A percentile compares a stretch with the other conserved stretches of the same genome.
phyloP scores from a whole-genome alignment of 208 protist genomes.

The Wallacemonas sp. region DNA sequence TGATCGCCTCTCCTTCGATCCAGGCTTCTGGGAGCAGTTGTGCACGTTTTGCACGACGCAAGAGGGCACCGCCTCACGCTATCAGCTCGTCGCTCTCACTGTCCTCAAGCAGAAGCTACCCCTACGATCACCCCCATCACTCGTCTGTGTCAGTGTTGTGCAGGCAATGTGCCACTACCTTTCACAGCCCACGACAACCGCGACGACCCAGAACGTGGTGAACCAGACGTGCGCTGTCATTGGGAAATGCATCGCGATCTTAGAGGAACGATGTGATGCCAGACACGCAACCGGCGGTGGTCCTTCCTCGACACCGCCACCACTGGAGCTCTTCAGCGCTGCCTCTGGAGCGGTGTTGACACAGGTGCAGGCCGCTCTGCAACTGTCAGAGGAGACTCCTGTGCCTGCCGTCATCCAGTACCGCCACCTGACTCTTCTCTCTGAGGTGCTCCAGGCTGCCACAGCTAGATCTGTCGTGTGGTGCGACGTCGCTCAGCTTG shows the following conservation, averaged over 20 bases:
- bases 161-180: neutral
- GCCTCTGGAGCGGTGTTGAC: neutral
- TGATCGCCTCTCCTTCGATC: slow-evolving; percentile 18
- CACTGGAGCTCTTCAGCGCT: neutral
- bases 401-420: neutral
- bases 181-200: neutral
- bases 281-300: too few relatives aligned
- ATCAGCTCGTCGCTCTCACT: slow-evolving; percentile 37
- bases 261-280: slow-evolving; percentile 10
- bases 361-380: neutral
- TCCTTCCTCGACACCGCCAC: neutral
- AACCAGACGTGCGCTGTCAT: slow-evolving; percentile 14
- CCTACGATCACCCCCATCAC: neutral
- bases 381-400: neutral
- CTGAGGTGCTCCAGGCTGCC: slow-evolving; percentile 5
- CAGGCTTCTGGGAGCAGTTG: slow-evolving; percentile 9
- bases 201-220: neutral
- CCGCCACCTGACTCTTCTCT: neutral
- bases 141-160: slow-evolving; percentile 21
- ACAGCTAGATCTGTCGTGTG: neutral
- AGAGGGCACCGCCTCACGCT: slow-evolving; percentile 4
- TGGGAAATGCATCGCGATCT: slow-evolving; percentile 10
- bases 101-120: slow-evolving; percentile 46
- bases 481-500: neutral
- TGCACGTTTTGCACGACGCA: neutral